Conservation (phyloP, 768 basidiomycete genomes). For the Trametes punicea region DNA sequence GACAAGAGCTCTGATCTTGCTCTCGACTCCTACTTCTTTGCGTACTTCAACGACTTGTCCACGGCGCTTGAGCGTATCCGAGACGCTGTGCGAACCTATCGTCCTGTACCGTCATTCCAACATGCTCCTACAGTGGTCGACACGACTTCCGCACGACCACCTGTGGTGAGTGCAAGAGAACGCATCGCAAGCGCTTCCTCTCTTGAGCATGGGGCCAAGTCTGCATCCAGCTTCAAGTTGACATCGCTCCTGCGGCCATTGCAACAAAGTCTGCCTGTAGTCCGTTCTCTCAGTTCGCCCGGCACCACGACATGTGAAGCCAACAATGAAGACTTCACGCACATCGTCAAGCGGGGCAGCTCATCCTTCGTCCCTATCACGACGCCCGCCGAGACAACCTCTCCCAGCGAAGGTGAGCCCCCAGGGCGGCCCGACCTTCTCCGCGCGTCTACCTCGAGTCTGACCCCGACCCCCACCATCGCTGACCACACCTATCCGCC, state of each 20-base stretch:
- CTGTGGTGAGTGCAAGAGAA: conserved; percentile 29
- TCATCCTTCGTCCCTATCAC: conserved; percentile 61
- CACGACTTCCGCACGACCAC: conserved; percentile 25
- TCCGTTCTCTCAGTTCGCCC: conserved; percentile 31
- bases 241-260: conserved; percentile 67
- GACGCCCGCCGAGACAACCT: conserved; percentile 34
- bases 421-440: conserved; percentile 22
- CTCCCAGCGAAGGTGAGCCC: conserved; percentile 23
- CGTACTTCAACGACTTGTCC: conserved; percentile 85
- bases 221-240: conserved; percentile 52
- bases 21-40: conserved; percentile 89
- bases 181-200: conserved; percentile 40
- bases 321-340: conserved; percentile 62
- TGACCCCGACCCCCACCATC: conserved; percentile 19
- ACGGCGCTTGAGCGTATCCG: conserved; percentile 79
- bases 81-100: conserved; percentile 62
- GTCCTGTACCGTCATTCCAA: conserved; percentile 24
- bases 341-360: conserved; percentile 56
- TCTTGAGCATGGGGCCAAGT: conserved; percentile 26
- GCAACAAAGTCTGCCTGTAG: conserved; percentile 48
- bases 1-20: conserved; percentile 78
- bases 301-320: conserved; percentile 31
- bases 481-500: conserved; percentile 80
- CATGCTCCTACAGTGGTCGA: conserved; percentile 25
- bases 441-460: conserved; percentile 13